Evolutionary conservation across 257 asterid genomes (phyloP), one percentile per base, ranked within the genome.

Genomic region (Primulina huaijiensis): DNA sequence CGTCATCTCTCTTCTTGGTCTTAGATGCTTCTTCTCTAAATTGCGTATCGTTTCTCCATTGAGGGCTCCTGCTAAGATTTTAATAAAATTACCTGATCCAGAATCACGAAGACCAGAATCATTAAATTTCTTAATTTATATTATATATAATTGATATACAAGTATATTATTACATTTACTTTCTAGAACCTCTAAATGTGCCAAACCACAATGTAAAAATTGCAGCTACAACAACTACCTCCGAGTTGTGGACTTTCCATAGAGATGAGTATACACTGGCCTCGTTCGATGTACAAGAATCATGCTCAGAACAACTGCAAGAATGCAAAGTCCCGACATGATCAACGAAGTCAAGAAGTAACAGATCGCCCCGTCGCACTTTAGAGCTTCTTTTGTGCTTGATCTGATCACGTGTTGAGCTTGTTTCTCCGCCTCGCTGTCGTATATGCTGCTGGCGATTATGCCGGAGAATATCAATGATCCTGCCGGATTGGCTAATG

Each of bases 281-380:
- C 81, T 91, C 5, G 97, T 91, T 58, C 97, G 90, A 46, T 83
- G 70, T 11, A 89, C 96, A 25, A 91, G 89, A 79, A 87, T 79
- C 96, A 86, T 80, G 81, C 95, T 89, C 31, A 87, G 79, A 72
- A 73, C 72, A 71, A 75, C 83, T 0, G 95, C 96, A 64, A 89
- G 11, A 55, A 91, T 67, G 86, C 97, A 91, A 66, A 89, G 76
- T n/a, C 92, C 96, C 3, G 88, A 84, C 89, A 91, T 82, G 79
- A 89, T 86, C 77, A 91, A 69, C 72, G 83, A 87, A 50, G 96
- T 91, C 72, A 83, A 56, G 84, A 84, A 91, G 91, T 75, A 91
- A 87, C 95, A 91, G 61, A 91, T 70, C 56, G 87, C 65, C 23
- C 97, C 96, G 43, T 85, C 82, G 73, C 97, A 89, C 82, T 82